Conservation (phyloP, 495 filamentous ascomycete species). For the Cercophora sp. region DNA sequence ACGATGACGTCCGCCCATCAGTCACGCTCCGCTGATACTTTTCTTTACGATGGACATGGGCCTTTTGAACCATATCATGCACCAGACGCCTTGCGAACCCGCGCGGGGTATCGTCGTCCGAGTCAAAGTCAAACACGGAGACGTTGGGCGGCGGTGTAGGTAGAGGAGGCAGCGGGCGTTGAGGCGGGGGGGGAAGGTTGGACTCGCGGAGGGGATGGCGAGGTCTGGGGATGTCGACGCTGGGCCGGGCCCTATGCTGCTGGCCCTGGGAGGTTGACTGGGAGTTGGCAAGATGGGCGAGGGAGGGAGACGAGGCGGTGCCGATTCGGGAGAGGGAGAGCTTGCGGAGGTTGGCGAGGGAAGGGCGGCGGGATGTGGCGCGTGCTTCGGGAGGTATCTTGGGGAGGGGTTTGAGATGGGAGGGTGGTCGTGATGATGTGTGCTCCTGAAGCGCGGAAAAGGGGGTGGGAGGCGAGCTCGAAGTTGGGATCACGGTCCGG, state of each 20-base stretch:
- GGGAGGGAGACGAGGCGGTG: slow-evolving; percentile 17
- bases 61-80: too few relatives aligned
- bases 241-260: neutral
- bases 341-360: slow-evolving; percentile 15
- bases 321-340: slow-evolving; percentile 15
- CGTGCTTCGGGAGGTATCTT: neutral
- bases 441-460: neutral
- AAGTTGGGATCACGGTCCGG: neutral
- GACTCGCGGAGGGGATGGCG: neutral
- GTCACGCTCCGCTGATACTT: too few relatives aligned
- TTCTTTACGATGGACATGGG: too few relatives aligned
- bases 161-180: neutral
- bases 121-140: slow-evolving; percentile 10
- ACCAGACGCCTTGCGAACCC: too few relatives aligned
- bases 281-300: slow-evolving; percentile 12
- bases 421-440: neutral
- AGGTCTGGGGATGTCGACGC: neutral
- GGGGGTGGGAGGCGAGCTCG: neutral
- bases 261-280: slow-evolving; percentile 2
- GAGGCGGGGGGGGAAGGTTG: neutral
- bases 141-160: neutral
- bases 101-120: slow-evolving; percentile 1
- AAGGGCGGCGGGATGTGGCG: slow-evolving; percentile 9
- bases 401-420: slow-evolving; percentile 9
- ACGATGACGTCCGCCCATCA: too few relatives aligned